Percentiles rank a stretch among this genome's conserved stretches.
These are phyloP conservation scores for Phytopythium montanum DNA, from an alignment of 352 stramenopile genomes.

Conservation along the genomic window DNA sequence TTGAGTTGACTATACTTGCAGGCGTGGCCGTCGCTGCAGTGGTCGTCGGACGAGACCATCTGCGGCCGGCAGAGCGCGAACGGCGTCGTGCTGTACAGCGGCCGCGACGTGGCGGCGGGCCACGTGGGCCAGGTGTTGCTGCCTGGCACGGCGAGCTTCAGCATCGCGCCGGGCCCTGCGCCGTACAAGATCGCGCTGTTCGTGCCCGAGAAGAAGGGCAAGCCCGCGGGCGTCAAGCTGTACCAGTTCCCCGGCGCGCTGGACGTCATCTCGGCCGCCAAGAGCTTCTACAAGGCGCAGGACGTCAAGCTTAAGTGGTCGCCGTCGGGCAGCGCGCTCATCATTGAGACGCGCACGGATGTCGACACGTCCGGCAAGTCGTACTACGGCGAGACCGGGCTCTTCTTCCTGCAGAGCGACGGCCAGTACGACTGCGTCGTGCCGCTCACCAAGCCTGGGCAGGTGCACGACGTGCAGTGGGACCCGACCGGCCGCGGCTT, in stretches of 20 bases:
- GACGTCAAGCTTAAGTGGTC: slow-evolving; percentile 90
- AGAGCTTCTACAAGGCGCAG: slow-evolving; percentile 91
- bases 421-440: slow-evolving; percentile 90
- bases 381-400: slow-evolving; percentile 97
- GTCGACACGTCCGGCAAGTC: slow-evolving; percentile 92
- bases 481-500: slow-evolving; percentile 91
- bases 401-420: slow-evolving; percentile 95
- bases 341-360: slow-evolving; percentile 91
- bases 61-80: slow-evolving; percentile 75
- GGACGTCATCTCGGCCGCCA: slow-evolving; percentile 63
- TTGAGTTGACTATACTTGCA: slow-evolving; percentile 11
- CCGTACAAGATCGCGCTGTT: slow-evolving; percentile 87
- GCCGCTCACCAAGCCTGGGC: slow-evolving; percentile 86
- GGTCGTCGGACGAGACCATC: slow-evolving; percentile 88
- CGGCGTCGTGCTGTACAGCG: slow-evolving; percentile 81
- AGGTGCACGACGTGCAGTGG: slow-evolving; percentile 95
- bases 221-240: slow-evolving; percentile 82
- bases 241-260: slow-evolving; percentile 73
- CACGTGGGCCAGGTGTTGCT: slow-evolving; percentile 71
- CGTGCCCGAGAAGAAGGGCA: slow-evolving; percentile 88
- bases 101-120: slow-evolving; percentile 48
- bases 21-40: slow-evolving; percentile 90
- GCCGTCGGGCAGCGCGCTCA: slow-evolving; percentile 75
- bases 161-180: slow-evolving; percentile 65
- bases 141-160: slow-evolving; percentile 78